Conservation (phyloP, 345 rosid genomes). For the Hirschfeldia incana region DNA sequence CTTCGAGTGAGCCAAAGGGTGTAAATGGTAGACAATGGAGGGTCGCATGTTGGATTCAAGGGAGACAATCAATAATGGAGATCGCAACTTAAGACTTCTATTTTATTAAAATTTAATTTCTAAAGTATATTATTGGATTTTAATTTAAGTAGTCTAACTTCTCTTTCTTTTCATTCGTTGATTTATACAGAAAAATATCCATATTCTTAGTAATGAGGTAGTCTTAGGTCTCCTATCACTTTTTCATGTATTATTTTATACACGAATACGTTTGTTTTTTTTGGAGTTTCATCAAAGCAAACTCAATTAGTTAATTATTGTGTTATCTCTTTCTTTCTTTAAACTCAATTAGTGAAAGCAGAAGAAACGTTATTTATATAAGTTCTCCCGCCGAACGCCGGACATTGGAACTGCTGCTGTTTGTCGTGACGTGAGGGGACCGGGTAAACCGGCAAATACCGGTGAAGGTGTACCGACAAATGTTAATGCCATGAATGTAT, state of each 20-base stretch:
- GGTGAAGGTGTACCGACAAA: conserved; percentile 36
- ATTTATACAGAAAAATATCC: not conserved
- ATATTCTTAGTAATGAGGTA: conserved; percentile 32
- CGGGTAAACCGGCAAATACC: conserved; percentile 30
- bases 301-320: not conserved
- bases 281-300: conserved; percentile 33
- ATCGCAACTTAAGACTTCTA: conserved; percentile 38
- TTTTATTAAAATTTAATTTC: conserved; percentile 5
- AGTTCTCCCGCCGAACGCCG: conserved; percentile 47
- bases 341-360: not conserved
- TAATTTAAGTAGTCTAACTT: conserved; percentile 11
- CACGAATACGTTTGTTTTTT: conserved; percentile 3
- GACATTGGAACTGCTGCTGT: conserved; percentile 42
- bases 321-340: conserved; percentile 10
- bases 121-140: not conserved
- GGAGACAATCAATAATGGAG: conserved; percentile 64
- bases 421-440: conserved; percentile 35
- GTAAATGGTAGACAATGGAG: conserved; percentile 53
- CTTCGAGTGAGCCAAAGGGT: conserved; percentile 18
- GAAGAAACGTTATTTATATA: conserved; percentile 16
- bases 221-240: conserved; percentile 35
- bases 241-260: conserved; percentile 27
- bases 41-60: conserved; percentile 54
- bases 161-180: conserved; percentile 29
- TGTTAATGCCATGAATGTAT: conserved; percentile 30